phyloP scores from a whole-genome alignment of 2,329 filamentous ascomycete species.

The Aureobasidium sp. region DNA sequence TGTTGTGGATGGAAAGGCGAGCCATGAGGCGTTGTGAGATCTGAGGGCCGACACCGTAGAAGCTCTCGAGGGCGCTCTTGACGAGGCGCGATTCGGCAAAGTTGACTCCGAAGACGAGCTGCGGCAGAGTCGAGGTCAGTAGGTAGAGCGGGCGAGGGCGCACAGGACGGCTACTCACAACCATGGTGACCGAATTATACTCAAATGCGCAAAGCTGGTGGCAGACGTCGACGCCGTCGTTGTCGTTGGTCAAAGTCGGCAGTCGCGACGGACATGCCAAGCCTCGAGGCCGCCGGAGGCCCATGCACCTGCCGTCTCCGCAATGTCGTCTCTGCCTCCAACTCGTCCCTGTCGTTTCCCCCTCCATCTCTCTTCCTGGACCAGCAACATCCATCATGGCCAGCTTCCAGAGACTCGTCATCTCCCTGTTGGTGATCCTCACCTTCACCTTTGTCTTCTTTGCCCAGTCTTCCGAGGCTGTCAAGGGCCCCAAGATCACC shows the following conservation, averaged over 20 bases:
- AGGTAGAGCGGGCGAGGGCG: background rate
- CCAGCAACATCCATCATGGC: constrained; percentile 54
- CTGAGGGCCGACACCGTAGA: constrained; percentile 76
- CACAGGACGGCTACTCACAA: constrained; percentile 12
- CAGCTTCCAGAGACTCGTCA: constrained; percentile 61
- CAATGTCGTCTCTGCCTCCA: background rate
- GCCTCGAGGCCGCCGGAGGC: background rate
- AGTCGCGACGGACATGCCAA: constrained; percentile 1
- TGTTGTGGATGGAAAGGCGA: constrained; percentile 80
- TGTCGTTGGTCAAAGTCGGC: background rate
- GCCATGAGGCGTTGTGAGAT: constrained; percentile 71
- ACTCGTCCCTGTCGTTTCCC: background rate
- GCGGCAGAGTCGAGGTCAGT: background rate
- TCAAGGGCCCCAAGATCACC: constrained; percentile 86
- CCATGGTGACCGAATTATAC: constrained; percentile 6
- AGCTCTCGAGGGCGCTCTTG: constrained; percentile 61
- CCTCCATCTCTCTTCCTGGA: background rate
- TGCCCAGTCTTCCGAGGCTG: constrained; percentile 64
- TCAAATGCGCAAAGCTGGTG: background rate
- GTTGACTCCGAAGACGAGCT: constrained; percentile 75
- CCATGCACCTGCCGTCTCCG: background rate
- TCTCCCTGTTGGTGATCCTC: constrained; percentile 68
- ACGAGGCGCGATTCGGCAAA: constrained; percentile 80
- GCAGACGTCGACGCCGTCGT: background rate
- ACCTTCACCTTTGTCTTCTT: constrained; percentile 70